phyloP scores from a whole-genome alignment of 768 basidiomycete species.

The Lactarius psammicola region DNA sequence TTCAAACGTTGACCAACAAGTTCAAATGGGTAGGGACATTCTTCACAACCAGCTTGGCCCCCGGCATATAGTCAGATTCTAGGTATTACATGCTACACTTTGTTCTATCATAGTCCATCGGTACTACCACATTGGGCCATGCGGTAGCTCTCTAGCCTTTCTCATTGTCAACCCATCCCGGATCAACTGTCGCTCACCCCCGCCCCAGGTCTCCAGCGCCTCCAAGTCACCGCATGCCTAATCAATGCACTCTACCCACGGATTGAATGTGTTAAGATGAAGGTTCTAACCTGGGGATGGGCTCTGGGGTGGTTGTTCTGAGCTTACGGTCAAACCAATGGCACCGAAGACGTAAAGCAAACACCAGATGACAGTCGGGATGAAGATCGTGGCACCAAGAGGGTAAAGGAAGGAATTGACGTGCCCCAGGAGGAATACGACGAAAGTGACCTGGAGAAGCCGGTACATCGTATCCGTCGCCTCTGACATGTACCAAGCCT shows the following conservation, averaged over 20 bases:
- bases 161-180: neutral
- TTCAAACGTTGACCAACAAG: neutral
- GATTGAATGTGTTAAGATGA: neutral
- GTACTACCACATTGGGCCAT: neutral
- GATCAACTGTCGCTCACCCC: neutral
- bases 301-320: neutral
- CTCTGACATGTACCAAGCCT: no score
- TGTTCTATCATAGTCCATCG: neutral
- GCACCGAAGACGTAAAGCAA: neutral
- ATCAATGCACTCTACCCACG: neutral
- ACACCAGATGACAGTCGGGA: neutral
- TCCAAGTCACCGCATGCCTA: neutral
- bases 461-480: neutral
- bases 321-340: neutral
- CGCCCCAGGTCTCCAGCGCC: neutral
- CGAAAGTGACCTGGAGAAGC: neutral
- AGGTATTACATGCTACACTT: neutral
- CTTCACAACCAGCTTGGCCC: neutral
- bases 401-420: neutral
- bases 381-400: neutral
- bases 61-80: neutral
- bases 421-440: slow-evolving; percentile 1
- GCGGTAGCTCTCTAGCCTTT: neutral
- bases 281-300: neutral
- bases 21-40: no score